These are phyloP conservation scores for Vitis hybrid DNA, from an alignment of 177 flowering plant species.

Conservation along the genomic window DNA sequence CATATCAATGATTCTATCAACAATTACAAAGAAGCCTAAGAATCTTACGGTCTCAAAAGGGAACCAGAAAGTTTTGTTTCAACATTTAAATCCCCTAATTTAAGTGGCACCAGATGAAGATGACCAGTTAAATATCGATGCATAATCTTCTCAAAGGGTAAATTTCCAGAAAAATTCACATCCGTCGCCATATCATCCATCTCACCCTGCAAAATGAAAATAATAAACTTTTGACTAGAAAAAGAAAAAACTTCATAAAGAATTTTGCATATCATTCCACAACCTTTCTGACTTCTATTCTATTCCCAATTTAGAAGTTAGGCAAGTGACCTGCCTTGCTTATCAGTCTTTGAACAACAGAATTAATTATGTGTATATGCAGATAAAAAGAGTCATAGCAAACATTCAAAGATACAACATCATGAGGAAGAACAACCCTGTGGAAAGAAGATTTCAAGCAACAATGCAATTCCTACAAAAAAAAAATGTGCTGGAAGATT, in stretches of 20 bases:
- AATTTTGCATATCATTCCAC: not conserved
- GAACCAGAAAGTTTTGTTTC: slow-evolving; percentile 96
- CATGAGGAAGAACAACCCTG: no score
- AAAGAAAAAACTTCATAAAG: not conserved
- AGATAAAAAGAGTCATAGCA: not conserved
- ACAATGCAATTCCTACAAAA: no score
- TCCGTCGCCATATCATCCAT: slow-evolving; percentile 83
- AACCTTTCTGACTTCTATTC: not conserved
- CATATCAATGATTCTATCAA: not conserved
- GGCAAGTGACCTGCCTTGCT: not conserved
- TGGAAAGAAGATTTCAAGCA: no score
- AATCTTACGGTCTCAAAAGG: slow-evolving; percentile 84
- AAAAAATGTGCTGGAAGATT: no score
- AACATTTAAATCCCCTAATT: slow-evolving; percentile 84
- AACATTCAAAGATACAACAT: not conserved
- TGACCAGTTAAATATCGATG: slow-evolving; percentile 73
- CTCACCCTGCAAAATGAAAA: slow-evolving; percentile 67
- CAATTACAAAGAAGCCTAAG: not conserved
- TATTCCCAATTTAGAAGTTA: no score
- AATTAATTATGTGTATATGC: not conserved
- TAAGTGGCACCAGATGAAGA: slow-evolving; percentile 62
- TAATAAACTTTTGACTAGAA: not conserved
- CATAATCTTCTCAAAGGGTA: slow-evolving; percentile 71
- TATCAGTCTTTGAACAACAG: not conserved
- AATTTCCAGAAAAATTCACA: slow-evolving; percentile 87